Base-by-base conservation (phyloP, 2,329 filamentous ascomycete species). In the Scedosporium apiospermum region DNA sequence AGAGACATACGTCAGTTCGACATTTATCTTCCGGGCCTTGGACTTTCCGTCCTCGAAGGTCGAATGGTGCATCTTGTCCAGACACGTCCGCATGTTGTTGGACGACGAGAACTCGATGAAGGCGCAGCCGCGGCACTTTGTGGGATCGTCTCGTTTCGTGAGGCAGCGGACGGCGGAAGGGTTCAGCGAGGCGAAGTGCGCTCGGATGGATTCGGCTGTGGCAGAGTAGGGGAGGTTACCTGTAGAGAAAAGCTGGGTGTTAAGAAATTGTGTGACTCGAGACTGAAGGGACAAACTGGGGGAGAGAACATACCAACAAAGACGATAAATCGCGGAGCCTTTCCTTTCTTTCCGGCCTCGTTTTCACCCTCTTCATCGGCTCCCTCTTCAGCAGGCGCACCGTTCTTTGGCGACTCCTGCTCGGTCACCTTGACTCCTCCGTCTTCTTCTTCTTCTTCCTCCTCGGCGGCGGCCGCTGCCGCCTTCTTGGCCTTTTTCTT, bases 151-250 rank as follows among this genome's bases (percentile, higher is more conserved):
- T 67, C 86, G 85, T 69, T 89, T 83, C 61, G 87, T 90, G 58
- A 90, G 84, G 65, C 91, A 87, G 23, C 93, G 90, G 59, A 95
- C 81, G 1, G 83, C 82, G 61, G 78, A 80, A 7, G 91, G 91
- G 60, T 84, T 77, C 66, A 96, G 84, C 65, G 89, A 86, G 51
- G 86, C 81, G 74, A 97, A 97, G 78, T 97, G 93, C 63, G 83
- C 79, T 63, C 78, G 77, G 65, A 98, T 83, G 51, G 85, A 80
- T 59, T 83, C 83, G 60, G 82, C 81, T 3, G 88, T 96, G 49
- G 91, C 90, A 65, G 82, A 87, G 82, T 86, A 97, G 59, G 93
- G 93, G 5, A 98, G 88, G 77, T 97, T 97, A 73, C 93, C 91
- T 65, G 21, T 69, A 41, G 71, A 72, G 67, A 70, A 68, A 64